Percentiles rank a stretch among this genome's conserved stretches.
These are phyloP conservation scores for Rhodotorula graminis DNA, from an alignment of 768 basidiomycete genomes.

Conservation along the genomic window DNA sequence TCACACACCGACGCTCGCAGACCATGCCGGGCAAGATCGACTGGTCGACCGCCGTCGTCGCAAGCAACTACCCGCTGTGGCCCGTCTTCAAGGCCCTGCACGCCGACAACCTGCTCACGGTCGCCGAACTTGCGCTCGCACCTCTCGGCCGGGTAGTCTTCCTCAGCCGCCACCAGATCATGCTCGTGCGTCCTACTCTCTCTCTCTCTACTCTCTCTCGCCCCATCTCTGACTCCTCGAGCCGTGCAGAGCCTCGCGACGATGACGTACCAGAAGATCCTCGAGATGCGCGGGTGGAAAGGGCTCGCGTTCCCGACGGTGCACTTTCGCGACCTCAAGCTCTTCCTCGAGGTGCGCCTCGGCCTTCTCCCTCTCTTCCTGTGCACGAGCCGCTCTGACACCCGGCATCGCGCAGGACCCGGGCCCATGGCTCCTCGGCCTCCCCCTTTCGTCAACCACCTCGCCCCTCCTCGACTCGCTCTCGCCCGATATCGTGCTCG, in stretches of 20 bases:
- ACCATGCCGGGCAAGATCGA: constrained; percentile 42
- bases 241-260: constrained; percentile 6
- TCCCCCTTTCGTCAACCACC: constrained; percentile 65
- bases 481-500: constrained; percentile 73
- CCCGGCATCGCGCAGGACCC: constrained; percentile 56
- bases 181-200: constrained; percentile 56
- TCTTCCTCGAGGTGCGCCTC: constrained; percentile 69
- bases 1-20: constrained; percentile 11
- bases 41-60: neutral
- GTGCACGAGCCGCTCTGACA: accelerated
- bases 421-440: constrained; percentile 91
- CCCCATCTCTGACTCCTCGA: neutral
- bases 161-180: constrained; percentile 79
- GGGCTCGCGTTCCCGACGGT: constrained; percentile 51
- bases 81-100: constrained; percentile 88
- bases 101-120: constrained; percentile 86
- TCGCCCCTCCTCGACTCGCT: constrained; percentile 62
- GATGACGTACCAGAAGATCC: constrained; percentile 74
- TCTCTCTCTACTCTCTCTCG: too few species aligned
- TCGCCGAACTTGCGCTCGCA: constrained; percentile 76
- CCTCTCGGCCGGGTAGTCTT: constrained; percentile 83
- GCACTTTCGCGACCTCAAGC: constrained; percentile 82
- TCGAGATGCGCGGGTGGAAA: constrained; percentile 68
- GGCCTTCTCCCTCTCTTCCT: accelerated
- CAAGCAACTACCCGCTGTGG: constrained; percentile 70